phyloP scores from a whole-genome alignment of 169 alveolate genomes.

The Cryptosporidium viatorum region DNA sequence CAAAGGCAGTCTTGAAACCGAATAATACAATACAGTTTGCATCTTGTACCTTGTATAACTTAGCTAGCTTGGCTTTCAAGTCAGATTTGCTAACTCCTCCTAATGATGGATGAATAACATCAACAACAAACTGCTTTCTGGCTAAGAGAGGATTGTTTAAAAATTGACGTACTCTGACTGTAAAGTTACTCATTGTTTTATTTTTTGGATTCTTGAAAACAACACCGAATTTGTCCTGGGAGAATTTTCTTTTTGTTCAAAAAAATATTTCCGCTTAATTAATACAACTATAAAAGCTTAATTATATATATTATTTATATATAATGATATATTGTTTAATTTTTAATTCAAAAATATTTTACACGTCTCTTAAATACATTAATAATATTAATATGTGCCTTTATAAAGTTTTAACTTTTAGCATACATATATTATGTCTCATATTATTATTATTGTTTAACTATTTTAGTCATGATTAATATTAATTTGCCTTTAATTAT shows the following conservation, averaged over 20 bases:
- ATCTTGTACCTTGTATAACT: slow-evolving; percentile 88
- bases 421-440: background rate
- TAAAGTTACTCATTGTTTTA: slow-evolving; percentile 71
- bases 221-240: slow-evolving; percentile 8
- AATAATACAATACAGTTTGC: slow-evolving; percentile 88
- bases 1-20: slow-evolving; percentile 94
- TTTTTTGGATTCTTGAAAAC: background rate
- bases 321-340: background rate
- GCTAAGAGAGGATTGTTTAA: slow-evolving; percentile 90
- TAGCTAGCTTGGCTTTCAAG: slow-evolving; percentile 90
- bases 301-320: background rate
- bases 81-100: slow-evolving; percentile 92
- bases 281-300: background rate
- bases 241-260: background rate
- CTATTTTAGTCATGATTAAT: too few relatives aligned
- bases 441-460: background rate
- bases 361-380: slow-evolving; percentile 16
- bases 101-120: slow-evolving; percentile 92
- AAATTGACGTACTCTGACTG: slow-evolving; percentile 89
- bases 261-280: slow-evolving; percentile 11
- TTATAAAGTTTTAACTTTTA: background rate
- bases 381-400: background rate
- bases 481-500: background rate
- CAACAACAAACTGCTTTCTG: slow-evolving; percentile 92
- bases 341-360: background rate